Conservation (phyloP, 805 yeast species). For the Pichia nanzhaoensis region DNA sequence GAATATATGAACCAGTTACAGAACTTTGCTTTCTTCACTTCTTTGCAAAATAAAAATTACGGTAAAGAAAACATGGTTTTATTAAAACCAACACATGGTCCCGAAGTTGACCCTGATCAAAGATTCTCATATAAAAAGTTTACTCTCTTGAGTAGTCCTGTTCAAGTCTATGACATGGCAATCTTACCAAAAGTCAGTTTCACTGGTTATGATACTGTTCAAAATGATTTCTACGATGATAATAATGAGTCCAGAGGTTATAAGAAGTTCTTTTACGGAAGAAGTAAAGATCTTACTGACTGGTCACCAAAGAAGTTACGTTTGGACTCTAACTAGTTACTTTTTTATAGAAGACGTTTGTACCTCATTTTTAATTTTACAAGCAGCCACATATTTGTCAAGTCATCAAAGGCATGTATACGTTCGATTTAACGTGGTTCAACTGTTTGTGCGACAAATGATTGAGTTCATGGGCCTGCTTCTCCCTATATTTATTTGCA, state of each 20-base stretch:
- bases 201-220: conserved; percentile 22
- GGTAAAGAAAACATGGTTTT: conserved; percentile 4
- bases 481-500: too few relatives aligned
- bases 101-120: conserved; percentile 17
- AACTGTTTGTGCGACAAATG: too few relatives aligned
- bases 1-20: conserved; percentile 24
- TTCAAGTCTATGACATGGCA: conserved; percentile 28
- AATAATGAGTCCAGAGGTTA: conserved; percentile 23
- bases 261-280: conserved; percentile 22
- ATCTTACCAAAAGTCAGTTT: conserved; percentile 28
- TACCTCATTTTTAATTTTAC: too few relatives aligned
- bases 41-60: conserved; percentile 19
- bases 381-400: too few relatives aligned
- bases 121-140: conserved; percentile 23
- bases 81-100: conserved; percentile 22
- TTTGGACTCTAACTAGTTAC: conserved; percentile 14
- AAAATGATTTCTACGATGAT: conserved; percentile 23
- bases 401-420: too few relatives aligned
- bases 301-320: conserved; percentile 19
- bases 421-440: too few relatives aligned
- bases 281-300: conserved; percentile 20
- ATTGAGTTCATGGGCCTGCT: too few relatives aligned
- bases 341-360: not conserved
- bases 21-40: conserved; percentile 20
- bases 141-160: conserved; percentile 25